These are phyloP conservation scores for Aspergillus glaucus DNA, from an alignment of 2,329 filamentous ascomycete species.

Conservation along the genomic window DNA sequence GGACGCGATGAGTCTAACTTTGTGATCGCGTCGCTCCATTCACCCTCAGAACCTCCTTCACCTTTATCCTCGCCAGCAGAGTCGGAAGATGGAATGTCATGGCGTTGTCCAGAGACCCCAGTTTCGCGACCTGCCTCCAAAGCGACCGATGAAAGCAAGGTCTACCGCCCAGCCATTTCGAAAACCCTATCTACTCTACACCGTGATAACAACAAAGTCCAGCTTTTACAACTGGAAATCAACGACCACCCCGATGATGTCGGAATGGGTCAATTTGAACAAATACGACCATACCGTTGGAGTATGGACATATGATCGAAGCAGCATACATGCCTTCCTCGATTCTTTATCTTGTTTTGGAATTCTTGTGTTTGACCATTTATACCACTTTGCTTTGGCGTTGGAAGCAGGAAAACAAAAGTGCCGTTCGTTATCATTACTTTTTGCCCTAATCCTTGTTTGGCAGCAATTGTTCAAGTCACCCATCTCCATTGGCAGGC, in stretches of 20 bases:
- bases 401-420: slow-evolving; percentile 1
- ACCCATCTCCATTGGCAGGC: neutral
- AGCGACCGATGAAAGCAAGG: slow-evolving; percentile 24
- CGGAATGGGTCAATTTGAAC: slow-evolving; percentile 26
- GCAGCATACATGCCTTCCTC: neutral
- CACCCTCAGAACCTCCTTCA: neutral
- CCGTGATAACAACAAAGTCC: slow-evolving; percentile 27
- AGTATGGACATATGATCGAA: slow-evolving; percentile 37
- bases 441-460: neutral
- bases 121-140: slow-evolving; percentile 33
- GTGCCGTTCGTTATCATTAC: neutral
- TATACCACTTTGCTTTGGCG: neutral
- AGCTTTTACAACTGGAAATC: slow-evolving; percentile 32
- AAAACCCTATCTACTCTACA: slow-evolving; percentile 28
- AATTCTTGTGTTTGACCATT: slow-evolving; percentile 1
- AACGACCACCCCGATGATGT: slow-evolving; percentile 25
- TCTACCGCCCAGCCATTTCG: slow-evolving; percentile 23
- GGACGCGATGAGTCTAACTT: slow-evolving; percentile 16
- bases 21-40: slow-evolving; percentile 9
- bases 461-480: neutral
- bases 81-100: slow-evolving; percentile 25
- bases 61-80: slow-evolving; percentile 24
- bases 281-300: slow-evolving; percentile 36
- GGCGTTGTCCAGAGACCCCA: slow-evolving; percentile 31
- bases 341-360: neutral